phyloP scores from a whole-genome alignment of 495 filamentous ascomycete species.

The Penicillium maclennaniae region DNA sequence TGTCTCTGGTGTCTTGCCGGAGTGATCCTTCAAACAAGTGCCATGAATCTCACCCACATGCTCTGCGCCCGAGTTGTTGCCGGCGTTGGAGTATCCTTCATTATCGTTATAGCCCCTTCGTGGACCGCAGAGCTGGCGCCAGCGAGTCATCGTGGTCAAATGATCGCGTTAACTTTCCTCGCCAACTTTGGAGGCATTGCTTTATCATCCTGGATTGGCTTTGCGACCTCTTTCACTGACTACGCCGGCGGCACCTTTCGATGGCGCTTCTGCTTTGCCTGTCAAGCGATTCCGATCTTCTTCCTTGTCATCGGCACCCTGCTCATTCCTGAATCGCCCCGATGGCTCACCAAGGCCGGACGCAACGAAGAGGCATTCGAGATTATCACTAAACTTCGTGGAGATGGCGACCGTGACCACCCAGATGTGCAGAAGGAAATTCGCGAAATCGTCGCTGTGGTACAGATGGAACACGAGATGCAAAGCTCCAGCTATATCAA shows the following conservation, averaged over 20 bases:
- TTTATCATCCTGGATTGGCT: constrained; percentile 56
- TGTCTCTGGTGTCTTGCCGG: constrained; percentile 40
- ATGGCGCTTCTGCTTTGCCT: constrained; percentile 53
- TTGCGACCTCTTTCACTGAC: constrained; percentile 37
- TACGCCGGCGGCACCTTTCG: constrained; percentile 36
- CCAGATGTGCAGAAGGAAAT: constrained; percentile 29
- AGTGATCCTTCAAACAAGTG: constrained; percentile 40
- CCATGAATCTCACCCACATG: constrained; percentile 51
- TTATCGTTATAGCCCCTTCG: constrained; percentile 51
- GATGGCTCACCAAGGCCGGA: constrained; percentile 36
- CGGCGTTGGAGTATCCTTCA: constrained; percentile 50
- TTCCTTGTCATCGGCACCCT: constrained; percentile 38
- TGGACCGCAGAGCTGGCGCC: constrained; percentile 24
- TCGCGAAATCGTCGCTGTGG: constrained; percentile 15
- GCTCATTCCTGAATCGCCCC: constrained; percentile 42
- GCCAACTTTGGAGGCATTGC: constrained; percentile 51
- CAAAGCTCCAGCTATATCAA: constrained; percentile 20
- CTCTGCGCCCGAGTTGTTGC: constrained; percentile 47
- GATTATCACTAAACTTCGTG: constrained; percentile 49
- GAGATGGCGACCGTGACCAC: constrained; percentile 23
- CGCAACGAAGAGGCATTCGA: constrained; percentile 42
- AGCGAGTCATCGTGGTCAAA: constrained; percentile 1
- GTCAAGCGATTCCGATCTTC: constrained; percentile 49
- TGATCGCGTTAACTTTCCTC: constrained; percentile 36
- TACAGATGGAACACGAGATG: constrained; percentile 15